Percentiles rank a stretch among this genome's conserved stretches.
Evolutionary conservation across 2,329 filamentous ascomycete genomes (phyloP).

Genomic region (Rhytidhysteron rufulum): DNA sequence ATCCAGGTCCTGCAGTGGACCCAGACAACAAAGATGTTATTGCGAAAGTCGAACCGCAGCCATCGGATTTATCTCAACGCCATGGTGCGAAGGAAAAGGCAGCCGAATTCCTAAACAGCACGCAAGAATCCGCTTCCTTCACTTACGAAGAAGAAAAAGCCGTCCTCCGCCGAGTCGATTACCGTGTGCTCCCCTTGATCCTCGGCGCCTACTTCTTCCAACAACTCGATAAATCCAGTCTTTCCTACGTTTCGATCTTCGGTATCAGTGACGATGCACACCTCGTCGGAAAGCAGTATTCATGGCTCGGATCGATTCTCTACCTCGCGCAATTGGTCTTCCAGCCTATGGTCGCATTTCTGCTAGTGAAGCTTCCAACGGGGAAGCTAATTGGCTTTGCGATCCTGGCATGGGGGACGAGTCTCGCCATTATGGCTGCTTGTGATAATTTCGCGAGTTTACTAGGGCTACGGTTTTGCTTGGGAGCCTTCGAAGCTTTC

Average conservation of each 20-base stretch:
- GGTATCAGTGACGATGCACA: conserved; percentile 30
- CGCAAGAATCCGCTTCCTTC: conserved; percentile 37
- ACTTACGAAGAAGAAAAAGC: conserved; percentile 50
- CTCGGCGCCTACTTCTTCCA: conserved; percentile 39
- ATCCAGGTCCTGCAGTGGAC: too few relatives aligned
- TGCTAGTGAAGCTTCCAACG: too few relatives aligned
- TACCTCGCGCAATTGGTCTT: conserved; percentile 30
- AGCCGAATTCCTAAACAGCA: conserved; percentile 44
- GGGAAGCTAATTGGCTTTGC: too few relatives aligned
- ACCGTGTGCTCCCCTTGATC: conserved; percentile 50
- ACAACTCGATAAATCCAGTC: not conserved
- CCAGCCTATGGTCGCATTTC: too few relatives aligned
- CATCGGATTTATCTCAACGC: too few relatives aligned
- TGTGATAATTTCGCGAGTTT: too few relatives aligned
- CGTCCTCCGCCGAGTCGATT: conserved; percentile 48
- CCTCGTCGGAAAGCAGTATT: conserved; percentile 24
- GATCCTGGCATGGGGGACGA: too few relatives aligned
- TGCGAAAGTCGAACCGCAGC: conserved; percentile 14
- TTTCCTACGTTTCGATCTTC: conserved; percentile 23
- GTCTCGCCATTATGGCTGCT: too few relatives aligned
- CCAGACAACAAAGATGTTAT: conserved; percentile 13
- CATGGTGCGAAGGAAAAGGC: too few relatives aligned
- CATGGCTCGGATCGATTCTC: conserved; percentile 14
- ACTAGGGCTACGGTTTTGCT: too few relatives aligned
- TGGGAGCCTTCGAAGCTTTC: too few relatives aligned